Conservation (phyloP, 768 basidiomycete genomes). For the Termitomyces heimii region DNA sequence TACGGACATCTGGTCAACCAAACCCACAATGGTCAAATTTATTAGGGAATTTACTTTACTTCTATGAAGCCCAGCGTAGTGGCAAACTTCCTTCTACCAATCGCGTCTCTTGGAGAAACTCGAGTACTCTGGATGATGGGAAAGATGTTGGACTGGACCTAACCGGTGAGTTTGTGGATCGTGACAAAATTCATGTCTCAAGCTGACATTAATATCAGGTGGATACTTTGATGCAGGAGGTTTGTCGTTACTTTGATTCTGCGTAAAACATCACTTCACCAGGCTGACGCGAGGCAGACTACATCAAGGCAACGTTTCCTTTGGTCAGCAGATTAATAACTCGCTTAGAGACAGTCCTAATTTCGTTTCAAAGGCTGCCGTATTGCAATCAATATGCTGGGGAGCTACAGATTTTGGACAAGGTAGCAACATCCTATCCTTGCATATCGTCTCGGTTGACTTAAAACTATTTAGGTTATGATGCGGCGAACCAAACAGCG, state of each 20-base stretch:
- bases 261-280: neutral
- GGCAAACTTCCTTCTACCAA: slow-evolving; percentile 64
- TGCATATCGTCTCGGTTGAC: neutral
- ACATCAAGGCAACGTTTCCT: slow-evolving; percentile 84
- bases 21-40: slow-evolving; percentile 81
- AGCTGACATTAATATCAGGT: slow-evolving; percentile 21
- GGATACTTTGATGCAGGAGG: slow-evolving; percentile 95
- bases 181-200: neutral
- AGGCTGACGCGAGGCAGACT: slow-evolving; percentile 43
- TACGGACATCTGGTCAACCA: slow-evolving; percentile 40
- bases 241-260: slow-evolving; percentile 23
- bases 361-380: slow-evolving; percentile 49
- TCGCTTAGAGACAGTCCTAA: slow-evolving; percentile 3
- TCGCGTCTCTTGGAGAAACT: slow-evolving; percentile 84
- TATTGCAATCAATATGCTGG: slow-evolving; percentile 86
- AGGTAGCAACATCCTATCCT: slow-evolving; percentile 33
- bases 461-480: slow-evolving; percentile 46
- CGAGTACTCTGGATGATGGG: slow-evolving; percentile 74
- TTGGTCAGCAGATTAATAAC: slow-evolving; percentile 41
- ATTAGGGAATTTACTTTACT: slow-evolving; percentile 77
- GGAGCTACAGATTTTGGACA: slow-evolving; percentile 79
- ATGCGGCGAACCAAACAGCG: slow-evolving; percentile 77
- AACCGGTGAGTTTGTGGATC: slow-evolving; percentile 36
- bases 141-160: slow-evolving; percentile 68
- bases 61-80: slow-evolving; percentile 89